Evolutionary conservation across 1,284 basidiomycete genomes (phyloP), one percentile per base, ranked within the genome.

Genomic region (Pseudozyma thailandica): DNA sequence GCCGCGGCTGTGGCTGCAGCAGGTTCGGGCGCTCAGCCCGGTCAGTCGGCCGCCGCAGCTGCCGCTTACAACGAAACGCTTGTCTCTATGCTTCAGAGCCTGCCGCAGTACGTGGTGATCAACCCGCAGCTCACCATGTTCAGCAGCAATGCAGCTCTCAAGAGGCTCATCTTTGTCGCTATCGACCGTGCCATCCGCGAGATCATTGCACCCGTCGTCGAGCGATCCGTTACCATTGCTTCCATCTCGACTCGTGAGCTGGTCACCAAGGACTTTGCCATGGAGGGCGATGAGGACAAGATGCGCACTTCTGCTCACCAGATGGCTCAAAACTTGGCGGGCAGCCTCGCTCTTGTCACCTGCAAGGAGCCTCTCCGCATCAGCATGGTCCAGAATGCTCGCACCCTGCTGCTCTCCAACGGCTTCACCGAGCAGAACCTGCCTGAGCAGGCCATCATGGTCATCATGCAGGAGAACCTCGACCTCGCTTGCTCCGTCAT

Each of bases 161-260:
- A 96, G 86, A 90, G 93, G 37, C 91, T 94, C 28, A 90, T 98
- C 12, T 91, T 92, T 77, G 86, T 93, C 81, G 94, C 94, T 6
- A 91, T 98, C 63, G 94, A 98, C 81, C 89, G 93, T 30, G 92
- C 96, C 21, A 92, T 98, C 55, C 90, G 95, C 71, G 96, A 99
- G 89, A 98, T 98, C 74, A 95, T 98, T 74, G 86, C 94, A 16
- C 96, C 96, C 4, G 95, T 98, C 46, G 95, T 98, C 18, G 96
- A 99, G 83, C 89, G 96, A 59, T 97, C 94, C n/a, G 96, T 98
- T 41, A 98, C 96, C 2, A 98, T 99, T 75, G 96, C 96, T 8
- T 93, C 94, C 28, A 97, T 98, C 74, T 98, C 96, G 20, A 96
- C 95, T 16, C 88, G 94, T 38, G 96, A 99, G 83, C 87, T 99